Base-by-base conservation (phyloP, 1,139 yeast genomes). In the Schwanniomyces etchellsii region DNA sequence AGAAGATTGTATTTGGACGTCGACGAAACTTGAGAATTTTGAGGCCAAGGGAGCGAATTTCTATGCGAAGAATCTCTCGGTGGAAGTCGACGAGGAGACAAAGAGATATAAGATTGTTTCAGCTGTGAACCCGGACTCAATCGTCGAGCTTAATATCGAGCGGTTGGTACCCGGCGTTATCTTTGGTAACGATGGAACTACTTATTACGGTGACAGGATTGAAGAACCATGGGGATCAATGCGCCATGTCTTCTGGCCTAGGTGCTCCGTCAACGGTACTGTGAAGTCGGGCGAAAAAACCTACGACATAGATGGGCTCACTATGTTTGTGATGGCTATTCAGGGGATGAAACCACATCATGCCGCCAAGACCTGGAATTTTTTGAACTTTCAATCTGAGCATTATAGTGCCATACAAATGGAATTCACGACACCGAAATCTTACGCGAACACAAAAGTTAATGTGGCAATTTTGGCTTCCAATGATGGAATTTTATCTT, bases 271-370 rank as follows among this genome's bases (percentile, higher is more conserved):
- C 28, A 50, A 49, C 14, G 98, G 98, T 45, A 65, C 74, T 18
- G 60, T 91, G 38, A 59, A 55, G 38, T 55, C 59, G 29, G 50
- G 52, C 21, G 32, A 42, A 14, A 44, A 47, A 33, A 37, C 42
- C 35, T 37, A 49, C 33, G 58, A 58, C 14, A 55, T 76, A 32
- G 64, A 72, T 23, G 86, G 84, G 27, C 63, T 49, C 34, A 77
- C 86, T 34, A 82, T 89, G 95, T 88, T 80, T 54, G 95, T 91
- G 30, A 82, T 85, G 94, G 98, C 98, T n/a, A 63, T 88, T 45
- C 98, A 91, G 64, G 97, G 97, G 38, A 89, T 91, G 97, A 91
- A 91, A 60, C 98, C 98, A 10, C 97, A 91, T 57, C 98, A 91
- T 58, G 96, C 96, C 21, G 98, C 98, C 35, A 85, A 94, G 41